phyloP scores from a whole-genome alignment of 345 rosid species.

The Kandelia obovata region DNA sequence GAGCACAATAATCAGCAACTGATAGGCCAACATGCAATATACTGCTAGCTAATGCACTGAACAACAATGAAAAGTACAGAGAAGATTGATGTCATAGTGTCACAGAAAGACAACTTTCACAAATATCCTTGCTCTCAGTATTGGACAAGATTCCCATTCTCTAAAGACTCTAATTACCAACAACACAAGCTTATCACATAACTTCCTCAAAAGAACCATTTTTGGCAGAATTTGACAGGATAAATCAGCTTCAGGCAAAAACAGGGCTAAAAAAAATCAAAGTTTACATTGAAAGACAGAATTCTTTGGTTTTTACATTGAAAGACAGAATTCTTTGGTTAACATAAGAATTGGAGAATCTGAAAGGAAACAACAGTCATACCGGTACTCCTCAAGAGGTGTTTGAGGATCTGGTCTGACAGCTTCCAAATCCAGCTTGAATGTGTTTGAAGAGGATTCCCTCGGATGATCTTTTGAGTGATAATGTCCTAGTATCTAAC shows the following conservation, averaged over 20 bases:
- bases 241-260: too few relatives aligned
- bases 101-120: neutral
- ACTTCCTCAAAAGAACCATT: too few relatives aligned
- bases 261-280: too few relatives aligned
- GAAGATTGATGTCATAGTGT: neutral
- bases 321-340: neutral
- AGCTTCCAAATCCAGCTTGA: constrained; percentile 76
- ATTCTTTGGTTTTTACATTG: neutral
- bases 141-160: neutral
- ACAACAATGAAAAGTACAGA: neutral
- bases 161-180: too few relatives aligned
- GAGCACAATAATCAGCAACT: constrained; percentile 18
- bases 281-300: neutral
- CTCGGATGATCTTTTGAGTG: constrained; percentile 85
- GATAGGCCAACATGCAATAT: neutral
- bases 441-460: constrained; percentile 73
- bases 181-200: too few relatives aligned
- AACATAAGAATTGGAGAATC: constrained; percentile 5
- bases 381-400: constrained; percentile 97
- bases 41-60: neutral
- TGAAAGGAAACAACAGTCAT: constrained; percentile 18
- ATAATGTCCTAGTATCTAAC: constrained; percentile 71
- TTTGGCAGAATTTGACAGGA: too few relatives aligned
- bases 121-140: neutral
- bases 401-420: constrained; percentile 81